phyloP scores from a whole-genome alignment of 208 protist species.

The Crithidia sp. region DNA sequence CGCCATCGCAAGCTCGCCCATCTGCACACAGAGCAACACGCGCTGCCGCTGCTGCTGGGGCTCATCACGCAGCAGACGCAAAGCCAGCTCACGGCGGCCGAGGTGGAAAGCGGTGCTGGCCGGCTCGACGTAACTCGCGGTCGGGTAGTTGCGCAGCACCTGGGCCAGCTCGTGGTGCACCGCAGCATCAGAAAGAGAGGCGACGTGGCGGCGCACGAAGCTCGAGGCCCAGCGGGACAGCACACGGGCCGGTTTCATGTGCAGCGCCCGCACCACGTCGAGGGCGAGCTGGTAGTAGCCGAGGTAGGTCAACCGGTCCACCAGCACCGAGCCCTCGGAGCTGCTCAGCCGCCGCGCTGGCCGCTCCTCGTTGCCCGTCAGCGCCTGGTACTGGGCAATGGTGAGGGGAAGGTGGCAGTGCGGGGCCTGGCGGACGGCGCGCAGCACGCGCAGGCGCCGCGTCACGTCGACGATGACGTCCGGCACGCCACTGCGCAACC shows the following conservation, averaged over 20 bases:
- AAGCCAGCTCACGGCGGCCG: slow-evolving; percentile 33
- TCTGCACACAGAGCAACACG: slow-evolving; percentile 41
- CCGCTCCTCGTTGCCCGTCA: slow-evolving; percentile 23
- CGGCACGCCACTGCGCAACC: slow-evolving; percentile 21
- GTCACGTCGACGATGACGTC: slow-evolving; percentile 45
- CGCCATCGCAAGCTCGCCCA: slow-evolving; percentile 36
- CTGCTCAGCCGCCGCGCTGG: slow-evolving; percentile 20
- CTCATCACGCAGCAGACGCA: slow-evolving; percentile 53
- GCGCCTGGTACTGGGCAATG: slow-evolving; percentile 26
- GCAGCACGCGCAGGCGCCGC: slow-evolving; percentile 43
- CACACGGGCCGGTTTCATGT: slow-evolving; percentile 30
- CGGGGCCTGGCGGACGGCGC: slow-evolving; percentile 34
- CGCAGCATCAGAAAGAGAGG: slow-evolving; percentile 11
- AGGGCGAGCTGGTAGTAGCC: slow-evolving; percentile 53
- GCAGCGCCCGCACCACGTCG: slow-evolving; percentile 34
- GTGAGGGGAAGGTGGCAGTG: slow-evolving; percentile 37
- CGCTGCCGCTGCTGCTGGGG: slow-evolving; percentile 28
- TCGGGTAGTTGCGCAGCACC: slow-evolving; percentile 28
- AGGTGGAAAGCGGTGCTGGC: slow-evolving; percentile 35
- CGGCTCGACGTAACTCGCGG: slow-evolving; percentile 45
- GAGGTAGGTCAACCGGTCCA: slow-evolving; percentile 42
- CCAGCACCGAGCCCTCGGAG: slow-evolving; percentile 40
- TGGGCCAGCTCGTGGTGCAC: slow-evolving; percentile 26
- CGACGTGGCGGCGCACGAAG: slow-evolving; percentile 8
- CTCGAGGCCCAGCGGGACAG: slow-evolving; percentile 39